Evolutionary conservation across 192 early-diverging fungal species (phyloP).

Genomic region (Coemansia sp.): DNA sequence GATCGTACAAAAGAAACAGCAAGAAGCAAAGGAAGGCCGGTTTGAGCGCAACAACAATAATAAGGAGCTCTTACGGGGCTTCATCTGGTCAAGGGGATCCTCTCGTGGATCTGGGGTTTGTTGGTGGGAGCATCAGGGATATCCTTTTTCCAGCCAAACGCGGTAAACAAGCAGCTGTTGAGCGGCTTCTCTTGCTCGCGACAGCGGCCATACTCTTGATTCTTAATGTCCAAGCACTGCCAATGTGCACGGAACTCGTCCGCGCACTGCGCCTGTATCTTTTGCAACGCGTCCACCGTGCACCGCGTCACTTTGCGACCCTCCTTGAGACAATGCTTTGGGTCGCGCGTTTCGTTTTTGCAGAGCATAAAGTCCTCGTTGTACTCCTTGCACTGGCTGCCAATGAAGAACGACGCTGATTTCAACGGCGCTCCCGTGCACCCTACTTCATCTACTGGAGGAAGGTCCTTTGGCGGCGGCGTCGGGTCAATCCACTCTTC

Average conservation of each 20-base stretch:
- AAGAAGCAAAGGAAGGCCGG: background rate
- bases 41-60: background rate
- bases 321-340: conserved; percentile 88
- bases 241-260: conserved; percentile 86
- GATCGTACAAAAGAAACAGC: background rate
- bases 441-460: conserved; percentile 85
- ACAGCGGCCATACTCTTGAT: conserved; percentile 83
- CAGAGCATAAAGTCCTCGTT: conserved; percentile 97
- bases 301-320: conserved; percentile 96
- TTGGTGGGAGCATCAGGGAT: conserved; percentile 62
- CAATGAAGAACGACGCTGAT: conserved; percentile 91
- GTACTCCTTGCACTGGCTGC: conserved; percentile 84
- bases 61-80: background rate
- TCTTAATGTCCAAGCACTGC: conserved; percentile 88
- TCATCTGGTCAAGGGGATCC: conserved; percentile 25
- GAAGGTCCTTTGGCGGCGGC: conserved; percentile 68
- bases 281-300: conserved; percentile 79
- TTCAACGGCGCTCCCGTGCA: conserved; percentile 86
- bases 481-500: conserved; percentile 81
- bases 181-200: conserved; percentile 74
- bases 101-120: conserved; percentile 47
- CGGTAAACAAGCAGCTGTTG: conserved; percentile 86
- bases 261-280: conserved; percentile 87
- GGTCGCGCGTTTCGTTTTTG: conserved; percentile 88
- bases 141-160: conserved; percentile 73